A percentile compares a stretch with the other conserved stretches of the same genome.
These are phyloP conservation scores for Orbilia javanica DNA, from an alignment of 2,329 filamentous ascomycete genomes.

Conservation along the genomic window DNA sequence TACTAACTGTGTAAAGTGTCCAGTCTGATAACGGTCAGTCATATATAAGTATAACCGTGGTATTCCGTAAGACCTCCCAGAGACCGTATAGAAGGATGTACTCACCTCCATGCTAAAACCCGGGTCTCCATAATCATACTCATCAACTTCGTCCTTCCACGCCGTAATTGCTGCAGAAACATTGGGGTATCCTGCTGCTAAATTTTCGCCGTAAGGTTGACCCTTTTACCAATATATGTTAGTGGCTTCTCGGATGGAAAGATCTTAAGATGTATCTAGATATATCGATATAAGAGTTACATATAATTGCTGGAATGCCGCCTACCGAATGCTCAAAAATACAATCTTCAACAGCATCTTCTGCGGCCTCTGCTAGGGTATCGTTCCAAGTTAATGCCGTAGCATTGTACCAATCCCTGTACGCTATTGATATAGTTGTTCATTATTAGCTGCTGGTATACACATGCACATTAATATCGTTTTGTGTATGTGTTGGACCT, in stretches of 20 bases:
- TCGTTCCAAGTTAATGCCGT: conserved; percentile 53
- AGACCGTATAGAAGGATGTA: not conserved
- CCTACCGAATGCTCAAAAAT: conserved; percentile 56
- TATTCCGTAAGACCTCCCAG: not conserved
- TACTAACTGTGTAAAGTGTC: conserved; percentile 81
- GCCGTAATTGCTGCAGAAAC: conserved; percentile 39
- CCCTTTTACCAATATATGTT: conserved; percentile 24
- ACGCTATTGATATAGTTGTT: conserved; percentile 17
- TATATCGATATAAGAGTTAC: too few species aligned
- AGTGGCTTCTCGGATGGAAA: too few species aligned
- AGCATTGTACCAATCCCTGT: conserved; percentile 58
- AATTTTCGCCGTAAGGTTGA: conserved; percentile 59
- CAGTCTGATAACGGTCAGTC: conserved; percentile 63
- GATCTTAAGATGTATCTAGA: too few species aligned
- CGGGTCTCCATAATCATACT: conserved; percentile 53
- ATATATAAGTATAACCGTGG: too few species aligned
- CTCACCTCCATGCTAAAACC: conserved; percentile 54
- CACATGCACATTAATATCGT: not conserved
- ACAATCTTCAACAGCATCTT: conserved; percentile 40
- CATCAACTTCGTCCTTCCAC: conserved; percentile 59
- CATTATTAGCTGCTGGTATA: not conserved
- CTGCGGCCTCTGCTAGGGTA: conserved; percentile 48
- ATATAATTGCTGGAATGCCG: not conserved
- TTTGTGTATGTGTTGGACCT: conserved; percentile 13
- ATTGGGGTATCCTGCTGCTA: conserved; percentile 54